Evolutionary conservation across 805 yeast genomes (phyloP).

Genomic region (Cyberlindnera euphorbiiphila): DNA sequence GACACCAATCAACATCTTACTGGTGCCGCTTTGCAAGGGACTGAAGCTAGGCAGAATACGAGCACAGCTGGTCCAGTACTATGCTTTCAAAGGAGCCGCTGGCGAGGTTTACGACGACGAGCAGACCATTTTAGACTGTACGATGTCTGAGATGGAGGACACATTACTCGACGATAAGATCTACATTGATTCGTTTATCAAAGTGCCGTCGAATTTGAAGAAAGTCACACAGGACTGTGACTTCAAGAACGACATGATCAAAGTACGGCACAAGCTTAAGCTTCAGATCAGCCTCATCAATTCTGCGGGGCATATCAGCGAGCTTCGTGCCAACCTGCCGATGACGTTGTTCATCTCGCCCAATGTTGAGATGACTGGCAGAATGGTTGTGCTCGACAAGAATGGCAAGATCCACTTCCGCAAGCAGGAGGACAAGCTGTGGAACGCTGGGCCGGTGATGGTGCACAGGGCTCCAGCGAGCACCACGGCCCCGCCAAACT

Average conservation of each 20-base stretch:
- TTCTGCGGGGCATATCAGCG: slow-evolving; percentile 79
- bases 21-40: slow-evolving; percentile 80
- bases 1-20: slow-evolving; percentile 60
- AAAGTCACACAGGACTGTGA: slow-evolving; percentile 82
- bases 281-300: slow-evolving; percentile 67
- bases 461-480: slow-evolving; percentile 22
- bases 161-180: slow-evolving; percentile 48
- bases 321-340: slow-evolving; percentile 83
- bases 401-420: slow-evolving; percentile 40
- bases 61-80: slow-evolving; percentile 63
- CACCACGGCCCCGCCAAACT: slow-evolving; percentile 71
- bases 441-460: slow-evolving; percentile 12
- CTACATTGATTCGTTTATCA: slow-evolving; percentile 56
- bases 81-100: slow-evolving; percentile 49
- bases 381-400: slow-evolving; percentile 36
- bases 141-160: slow-evolving; percentile 43
- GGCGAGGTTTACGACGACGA: slow-evolving; percentile 62
- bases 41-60: slow-evolving; percentile 63
- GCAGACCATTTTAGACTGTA: slow-evolving; percentile 48
- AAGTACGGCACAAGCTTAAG: slow-evolving; percentile 79
- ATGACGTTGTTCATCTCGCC: slow-evolving; percentile 70
- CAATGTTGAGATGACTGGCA: slow-evolving; percentile 54
- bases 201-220: slow-evolving; percentile 65
- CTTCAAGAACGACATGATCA: slow-evolving; percentile 53
- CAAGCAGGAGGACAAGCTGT: slow-evolving; percentile 32